Evolutionary conservation across 768 basidiomycete genomes (phyloP).

Genomic region (Chlorophyllum brunneum): DNA sequence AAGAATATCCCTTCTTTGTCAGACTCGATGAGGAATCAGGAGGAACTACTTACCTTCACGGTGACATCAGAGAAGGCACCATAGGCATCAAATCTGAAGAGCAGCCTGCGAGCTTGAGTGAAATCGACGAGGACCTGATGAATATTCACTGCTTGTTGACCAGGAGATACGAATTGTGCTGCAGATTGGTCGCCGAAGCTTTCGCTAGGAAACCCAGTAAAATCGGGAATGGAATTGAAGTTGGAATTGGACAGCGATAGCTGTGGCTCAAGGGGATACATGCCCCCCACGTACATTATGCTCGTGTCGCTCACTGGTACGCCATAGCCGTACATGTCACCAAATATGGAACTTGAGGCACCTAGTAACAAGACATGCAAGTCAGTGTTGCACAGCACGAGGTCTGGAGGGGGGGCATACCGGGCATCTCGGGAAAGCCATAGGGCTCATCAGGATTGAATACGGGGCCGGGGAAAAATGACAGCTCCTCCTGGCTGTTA

Average conservation of each 20-base stretch:
- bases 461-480: slow-evolving; percentile 21
- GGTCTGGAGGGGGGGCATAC: slow-evolving; percentile 28
- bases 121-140: slow-evolving; percentile 75
- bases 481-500: slow-evolving; percentile 19
- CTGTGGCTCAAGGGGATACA: slow-evolving; percentile 5
- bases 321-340: slow-evolving; percentile 12
- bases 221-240: slow-evolving; percentile 4
- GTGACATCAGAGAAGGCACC: slow-evolving; percentile 60
- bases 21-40: neutral
- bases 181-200: neutral
- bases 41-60: slow-evolving; percentile 48
- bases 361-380: slow-evolving; percentile 25
- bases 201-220: slow-evolving; percentile 3
- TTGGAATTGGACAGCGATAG: neutral
- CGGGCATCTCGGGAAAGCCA: slow-evolving; percentile 35
- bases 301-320: slow-evolving; percentile 2
- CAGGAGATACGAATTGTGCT: neutral
- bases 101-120: slow-evolving; percentile 60
- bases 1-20: slow-evolving; percentile 2
- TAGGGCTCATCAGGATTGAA: slow-evolving; percentile 25
- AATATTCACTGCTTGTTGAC: slow-evolving; percentile 43
- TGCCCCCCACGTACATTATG: neutral
- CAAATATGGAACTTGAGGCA: slow-evolving; percentile 34
- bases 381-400: slow-evolving; percentile 4
- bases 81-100: slow-evolving; percentile 49